Base-by-base conservation (phyloP, 2,329 filamentous ascomycete species). In the Beauveria scarabaeidicola region DNA sequence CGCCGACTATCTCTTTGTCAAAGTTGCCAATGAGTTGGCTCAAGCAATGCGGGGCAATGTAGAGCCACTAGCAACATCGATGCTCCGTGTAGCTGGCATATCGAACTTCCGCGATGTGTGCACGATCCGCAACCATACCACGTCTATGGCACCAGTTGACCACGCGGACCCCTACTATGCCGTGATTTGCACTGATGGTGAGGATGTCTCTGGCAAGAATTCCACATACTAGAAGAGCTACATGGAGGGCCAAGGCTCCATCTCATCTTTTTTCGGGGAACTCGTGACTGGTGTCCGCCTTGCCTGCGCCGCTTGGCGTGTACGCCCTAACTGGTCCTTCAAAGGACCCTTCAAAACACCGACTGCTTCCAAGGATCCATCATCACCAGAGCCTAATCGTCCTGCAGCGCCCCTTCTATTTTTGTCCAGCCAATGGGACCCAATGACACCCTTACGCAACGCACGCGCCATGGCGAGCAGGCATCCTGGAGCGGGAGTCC, bases 381-480 rank as follows among this genome's bases (percentile, higher is more conserved):
- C 36, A 10, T 40, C 64, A 29, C 15, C 66, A 1, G 60, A 63
- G 2, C 62, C 63, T 11, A 73, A 67, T 7, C 69, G 63, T 38
- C 77, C 78, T 0, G 66, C 67, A 1, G 73, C 74, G 3, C 77
- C 78, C 4, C 63, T 80, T 23, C 65, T 80, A 25, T 78, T 78
- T 64, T 61, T 80, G 4, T 70, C 73, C 15, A 76, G 73, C 53
- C 61, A 69, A 6, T 69, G 74, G 13, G 78, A 80, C 59, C 78
- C 78, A n/a, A 73, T 78, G 11, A 80, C 78, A 19, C 78, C 78
- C 4, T 62, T 75, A 40, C 52, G 52, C 58, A 71, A 61, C 71
- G 77, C 66, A 68, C 75, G 62, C 4, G 59, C 57, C 43, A 71
- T 70, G 64, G 56, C 64, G 15, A 52, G 11, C 38, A 17, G 21